Evolutionary conservation across 345 rosid species (phyloP), one percentile per base, ranked within the genome.

Genomic region (Populus pruinosa): DNA sequence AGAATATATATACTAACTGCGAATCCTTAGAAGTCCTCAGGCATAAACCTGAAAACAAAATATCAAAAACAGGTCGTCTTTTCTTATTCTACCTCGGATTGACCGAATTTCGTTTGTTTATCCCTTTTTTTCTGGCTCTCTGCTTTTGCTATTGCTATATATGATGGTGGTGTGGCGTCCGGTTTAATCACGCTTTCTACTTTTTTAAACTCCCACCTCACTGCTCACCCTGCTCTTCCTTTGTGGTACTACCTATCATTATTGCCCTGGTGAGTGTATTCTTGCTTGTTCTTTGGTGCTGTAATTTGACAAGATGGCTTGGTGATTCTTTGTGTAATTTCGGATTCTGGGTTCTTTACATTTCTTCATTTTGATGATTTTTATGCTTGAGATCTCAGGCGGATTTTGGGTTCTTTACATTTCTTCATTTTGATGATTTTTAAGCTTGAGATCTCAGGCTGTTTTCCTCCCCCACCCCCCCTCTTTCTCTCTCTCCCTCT

Each of bases 61-160:
- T n/a, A 2, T 4, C 36, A 72, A 13, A 56, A 36, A 21, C 33
- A 2, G 33, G 25, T 14, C 13, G 12, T 11, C 27, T 59, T 27
- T 21, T 39, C 20, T 69, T 23, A 14, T 41, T 70, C 6, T 3
- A 41, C 69, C 56, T 63, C 39, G 69, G 43, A 18, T 39, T 13
- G 25, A 59, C 67, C 67, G 76, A 73, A 73, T 56, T 73, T 73
- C 61, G 47, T 14, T 14, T 44, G 59, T 18, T 13, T 49, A 49
- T 29, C 39, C 33, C 3, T 71, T 29, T 59, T 5, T 47, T 4
- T 36, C 44, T 59, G 23, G 76, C 62, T 50, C 62, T 56, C 18
- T 47, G 50, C 50, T 47, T 11, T 47, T 3, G 16, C 1, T 47
- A 47, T 47, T 41, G 11, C 12, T 47, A 11, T 72, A 39, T 73